Evolutionary conservation across 2,329 filamentous ascomycete genomes (phyloP).

Genomic region (Fusarium circinatum): DNA sequence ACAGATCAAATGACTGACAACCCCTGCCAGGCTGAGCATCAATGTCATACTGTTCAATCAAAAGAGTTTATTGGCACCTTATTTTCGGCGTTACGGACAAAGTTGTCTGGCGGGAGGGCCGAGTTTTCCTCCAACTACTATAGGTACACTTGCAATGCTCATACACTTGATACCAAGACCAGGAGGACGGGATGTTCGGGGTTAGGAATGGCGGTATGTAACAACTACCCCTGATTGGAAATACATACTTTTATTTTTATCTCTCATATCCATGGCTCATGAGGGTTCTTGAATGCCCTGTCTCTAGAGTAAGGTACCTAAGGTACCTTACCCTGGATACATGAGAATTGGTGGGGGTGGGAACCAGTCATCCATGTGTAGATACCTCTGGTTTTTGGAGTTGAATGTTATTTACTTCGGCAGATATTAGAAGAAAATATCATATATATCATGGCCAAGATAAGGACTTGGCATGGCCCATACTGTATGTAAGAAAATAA

Average conservation of each 20-base stretch:
- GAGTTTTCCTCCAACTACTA: not conserved
- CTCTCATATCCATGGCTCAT: not conserved
- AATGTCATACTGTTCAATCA: not conserved
- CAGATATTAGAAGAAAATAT: not conserved
- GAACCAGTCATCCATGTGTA: not conserved
- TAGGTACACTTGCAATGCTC: not conserved
- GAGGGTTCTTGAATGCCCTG: not conserved
- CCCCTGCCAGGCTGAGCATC: slow-evolving; percentile 22
- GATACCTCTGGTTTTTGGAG: not conserved
- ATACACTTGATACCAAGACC: not conserved
- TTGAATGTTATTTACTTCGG: not conserved
- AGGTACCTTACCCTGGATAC: slow-evolving; percentile 19
- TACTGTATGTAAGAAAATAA: not conserved
- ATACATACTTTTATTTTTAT: not conserved
- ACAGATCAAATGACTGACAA: slow-evolving; percentile 30
- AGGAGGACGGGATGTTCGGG: not conserved
- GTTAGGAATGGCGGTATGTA: slow-evolving; percentile 22
- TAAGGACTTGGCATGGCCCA: not conserved
- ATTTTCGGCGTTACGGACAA: not conserved
- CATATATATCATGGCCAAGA: too few relatives aligned
- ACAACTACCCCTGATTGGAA: not conserved
- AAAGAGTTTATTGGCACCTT: not conserved
- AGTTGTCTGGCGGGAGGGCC: not conserved
- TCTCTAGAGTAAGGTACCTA: not conserved
- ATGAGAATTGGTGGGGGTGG: slow-evolving; percentile 31